Evolutionary conservation across 202 grass and related monocot species (phyloP).

Genomic region (Carex arenaria): DNA sequence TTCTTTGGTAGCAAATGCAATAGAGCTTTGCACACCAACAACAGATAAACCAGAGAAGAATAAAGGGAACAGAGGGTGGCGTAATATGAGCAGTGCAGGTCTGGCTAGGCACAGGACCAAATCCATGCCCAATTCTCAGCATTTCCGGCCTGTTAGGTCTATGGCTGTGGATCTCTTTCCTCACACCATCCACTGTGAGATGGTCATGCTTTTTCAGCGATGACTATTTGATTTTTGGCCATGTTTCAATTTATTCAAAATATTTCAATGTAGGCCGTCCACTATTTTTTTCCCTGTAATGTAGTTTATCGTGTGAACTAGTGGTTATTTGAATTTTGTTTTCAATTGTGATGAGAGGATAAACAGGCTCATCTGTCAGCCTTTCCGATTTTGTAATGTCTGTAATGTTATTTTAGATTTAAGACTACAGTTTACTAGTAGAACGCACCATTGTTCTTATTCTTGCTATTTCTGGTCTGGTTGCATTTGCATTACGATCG

Average conservation of each 20-base stretch:
- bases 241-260: not conserved
- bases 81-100: constrained; percentile 67
- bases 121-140: constrained; percentile 85
- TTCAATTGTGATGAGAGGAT: not conserved
- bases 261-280: not conserved
- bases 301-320: not conserved
- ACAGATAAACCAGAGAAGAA: constrained; percentile 65
- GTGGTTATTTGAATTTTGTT: not conserved
- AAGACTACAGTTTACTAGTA: not conserved
- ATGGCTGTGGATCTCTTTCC: constrained; percentile 96
- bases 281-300: not conserved
- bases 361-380: not conserved
- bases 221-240: constrained; percentile 12
- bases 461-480: not conserved
- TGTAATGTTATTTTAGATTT: not conserved
- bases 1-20: constrained; percentile 76
- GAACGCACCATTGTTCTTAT: too few species aligned
- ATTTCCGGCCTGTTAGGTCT: constrained; percentile 69
- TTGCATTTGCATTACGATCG: not conserved
- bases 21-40: constrained; percentile 88
- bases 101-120: constrained; percentile 69
- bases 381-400: not conserved
- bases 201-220: constrained; percentile 94
- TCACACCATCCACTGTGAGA: constrained; percentile 79
- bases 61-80: constrained; percentile 68